phyloP scores from a whole-genome alignment of 768 basidiomycete species.

The Mycena indigotica region DNA sequence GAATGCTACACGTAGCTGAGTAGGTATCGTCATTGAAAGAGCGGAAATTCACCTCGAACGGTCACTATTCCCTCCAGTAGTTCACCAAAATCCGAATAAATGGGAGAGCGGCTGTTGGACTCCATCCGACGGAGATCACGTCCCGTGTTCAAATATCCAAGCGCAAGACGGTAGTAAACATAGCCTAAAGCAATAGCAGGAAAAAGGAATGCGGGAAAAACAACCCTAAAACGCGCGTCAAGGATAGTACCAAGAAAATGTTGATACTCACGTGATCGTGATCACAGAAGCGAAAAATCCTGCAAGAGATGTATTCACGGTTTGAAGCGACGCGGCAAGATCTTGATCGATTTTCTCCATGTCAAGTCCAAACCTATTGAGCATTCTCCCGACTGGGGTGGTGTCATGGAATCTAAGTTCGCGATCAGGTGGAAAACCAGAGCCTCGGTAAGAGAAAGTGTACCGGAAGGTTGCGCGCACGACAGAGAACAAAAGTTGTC shows the following conservation, averaged over 20 bases:
- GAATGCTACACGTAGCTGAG: too few relatives aligned
- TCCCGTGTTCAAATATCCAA: constrained; percentile 76
- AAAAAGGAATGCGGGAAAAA: constrained; percentile 82
- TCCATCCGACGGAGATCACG: constrained; percentile 91
- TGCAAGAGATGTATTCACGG: constrained; percentile 76
- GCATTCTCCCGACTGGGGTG: constrained; percentile 78
- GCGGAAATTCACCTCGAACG: constrained; percentile 65
- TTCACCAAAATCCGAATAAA: constrained; percentile 81
- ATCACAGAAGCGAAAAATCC: constrained; percentile 75
- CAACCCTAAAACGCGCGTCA: constrained; percentile 38
- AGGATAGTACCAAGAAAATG: constrained; percentile 3
- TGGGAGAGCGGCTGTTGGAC: constrained; percentile 81
- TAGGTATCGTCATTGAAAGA: too few relatives aligned
- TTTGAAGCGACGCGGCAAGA: constrained; percentile 65
- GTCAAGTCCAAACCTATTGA: constrained; percentile 83
- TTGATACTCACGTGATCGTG: constrained; percentile 58
- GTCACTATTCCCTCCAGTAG: constrained; percentile 86
- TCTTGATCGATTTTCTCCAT: constrained; percentile 84
- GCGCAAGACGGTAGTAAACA: constrained; percentile 67
- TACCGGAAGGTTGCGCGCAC: constrained; percentile 83
- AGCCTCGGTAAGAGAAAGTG: neutral
- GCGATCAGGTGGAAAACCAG: neutral
- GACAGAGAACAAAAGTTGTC: constrained; percentile 61
- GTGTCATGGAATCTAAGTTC: constrained; percentile 41
- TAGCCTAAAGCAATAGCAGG: constrained; percentile 75